Percentiles rank a stretch among this genome's conserved stretches.
These are phyloP conservation scores for Amphicarpaea edgeworthii DNA, from an alignment of 306 rosid species.

Conservation along the genomic window DNA sequence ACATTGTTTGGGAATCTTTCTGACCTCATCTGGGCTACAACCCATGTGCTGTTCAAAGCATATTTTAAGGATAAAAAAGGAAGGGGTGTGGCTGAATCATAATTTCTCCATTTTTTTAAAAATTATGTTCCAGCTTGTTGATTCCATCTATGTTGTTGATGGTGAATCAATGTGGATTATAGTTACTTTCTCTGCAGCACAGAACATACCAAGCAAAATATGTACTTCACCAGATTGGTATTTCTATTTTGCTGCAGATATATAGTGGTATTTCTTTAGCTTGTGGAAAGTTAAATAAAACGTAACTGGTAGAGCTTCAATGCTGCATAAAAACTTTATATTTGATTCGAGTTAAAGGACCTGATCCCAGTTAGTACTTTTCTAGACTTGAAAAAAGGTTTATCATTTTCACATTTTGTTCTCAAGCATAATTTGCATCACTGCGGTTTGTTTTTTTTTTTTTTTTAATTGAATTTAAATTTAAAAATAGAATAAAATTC, in stretches of 20 bases:
- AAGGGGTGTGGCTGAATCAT: constrained; percentile 33
- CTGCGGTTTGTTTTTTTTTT: no score
- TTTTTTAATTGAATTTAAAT: no score
- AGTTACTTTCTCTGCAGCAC: background rate
- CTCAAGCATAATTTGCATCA: no score
- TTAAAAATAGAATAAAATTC: no score
- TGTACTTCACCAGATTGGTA: constrained; percentile 6
- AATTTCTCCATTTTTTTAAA: constrained; percentile 22
- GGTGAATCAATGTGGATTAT: background rate
- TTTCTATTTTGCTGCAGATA: constrained; percentile 15
- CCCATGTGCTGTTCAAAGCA: constrained; percentile 61
- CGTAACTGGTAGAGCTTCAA: background rate
- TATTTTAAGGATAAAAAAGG: constrained; percentile 50
- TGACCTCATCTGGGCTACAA: constrained; percentile 48
- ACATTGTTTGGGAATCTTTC: constrained; percentile 65
- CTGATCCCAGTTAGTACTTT: background rate
- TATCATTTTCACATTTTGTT: background rate
- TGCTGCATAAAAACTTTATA: background rate
- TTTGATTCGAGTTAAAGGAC: background rate
- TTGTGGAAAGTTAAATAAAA: background rate
- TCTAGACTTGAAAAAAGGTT: background rate
- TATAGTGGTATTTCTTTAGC: background rate
- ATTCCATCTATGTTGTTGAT: constrained; percentile 17
- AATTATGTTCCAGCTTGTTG: constrained; percentile 22
- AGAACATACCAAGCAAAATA: background rate